Evolutionary conservation across 306 rosid species (phyloP).

Genomic region (Cucumis melo): DNA sequence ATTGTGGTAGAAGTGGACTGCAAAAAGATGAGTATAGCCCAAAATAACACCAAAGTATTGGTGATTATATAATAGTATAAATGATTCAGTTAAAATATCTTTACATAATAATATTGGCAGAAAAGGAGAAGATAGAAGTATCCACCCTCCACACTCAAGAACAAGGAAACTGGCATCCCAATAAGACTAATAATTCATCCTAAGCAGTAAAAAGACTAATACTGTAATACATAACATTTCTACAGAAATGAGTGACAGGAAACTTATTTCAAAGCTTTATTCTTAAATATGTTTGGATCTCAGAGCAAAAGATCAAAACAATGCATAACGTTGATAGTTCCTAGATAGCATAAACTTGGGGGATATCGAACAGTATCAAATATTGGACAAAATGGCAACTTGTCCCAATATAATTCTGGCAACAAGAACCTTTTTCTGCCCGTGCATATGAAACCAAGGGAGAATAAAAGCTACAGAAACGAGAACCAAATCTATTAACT

Average conservation of each 20-base stretch:
- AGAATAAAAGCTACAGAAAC: no score
- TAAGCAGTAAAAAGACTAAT: background rate
- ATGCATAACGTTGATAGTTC: background rate
- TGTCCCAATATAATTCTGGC: background rate
- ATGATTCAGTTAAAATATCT: no score
- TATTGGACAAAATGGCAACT: background rate
- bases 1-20: no score
- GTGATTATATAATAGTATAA: no score
- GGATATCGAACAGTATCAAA: background rate
- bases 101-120: no score
- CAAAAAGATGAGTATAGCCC: no score
- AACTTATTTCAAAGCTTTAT: background rate
- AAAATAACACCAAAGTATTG: no score
- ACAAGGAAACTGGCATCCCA: background rate
- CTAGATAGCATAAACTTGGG: background rate
- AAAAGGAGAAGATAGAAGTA: background rate
- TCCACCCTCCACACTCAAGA: background rate
- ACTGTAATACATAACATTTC: background rate
- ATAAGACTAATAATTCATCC: background rate
- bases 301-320: background rate
- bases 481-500: no score
- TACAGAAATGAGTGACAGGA: background rate
- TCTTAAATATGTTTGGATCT: background rate
- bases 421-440: background rate
- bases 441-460: background rate